A percentile compares a stretch with the other conserved stretches of the same genome.
Conservation (phyloP, 257 asterid genomes). For the Przewalskia tangutica region DNA sequence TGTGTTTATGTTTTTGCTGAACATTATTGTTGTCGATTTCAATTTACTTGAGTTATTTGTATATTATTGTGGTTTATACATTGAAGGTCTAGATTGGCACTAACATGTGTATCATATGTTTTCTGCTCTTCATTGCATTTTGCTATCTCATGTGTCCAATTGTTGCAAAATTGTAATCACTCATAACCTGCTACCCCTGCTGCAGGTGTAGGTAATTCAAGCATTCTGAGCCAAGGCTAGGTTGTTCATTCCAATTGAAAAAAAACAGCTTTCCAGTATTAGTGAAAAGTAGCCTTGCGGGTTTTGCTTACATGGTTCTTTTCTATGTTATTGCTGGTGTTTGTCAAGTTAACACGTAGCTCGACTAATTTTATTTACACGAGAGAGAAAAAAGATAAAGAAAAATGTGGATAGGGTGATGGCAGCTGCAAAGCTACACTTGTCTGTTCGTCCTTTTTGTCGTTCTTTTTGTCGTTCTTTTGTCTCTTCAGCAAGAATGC, state of each 20-base stretch:
- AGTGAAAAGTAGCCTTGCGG: neutral
- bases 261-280: neutral
- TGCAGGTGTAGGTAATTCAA: neutral
- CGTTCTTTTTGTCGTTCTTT: conserved; percentile 4
- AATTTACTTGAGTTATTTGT: too few species aligned
- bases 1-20: too few species aligned
- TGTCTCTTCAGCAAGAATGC: conserved; percentile 16
- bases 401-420: neutral
- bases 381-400: neutral
- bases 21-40: too few species aligned
- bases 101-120: neutral
- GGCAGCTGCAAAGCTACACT: conserved; percentile 1
- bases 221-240: neutral
- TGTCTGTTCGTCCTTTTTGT: neutral
- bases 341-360: neutral
- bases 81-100: too few species aligned
- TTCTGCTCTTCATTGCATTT: neutral
- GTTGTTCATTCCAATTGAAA: neutral
- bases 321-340: neutral
- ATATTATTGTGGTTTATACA: too few species aligned
- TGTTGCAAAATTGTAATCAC: neutral
- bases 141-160: neutral
- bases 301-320: neutral
- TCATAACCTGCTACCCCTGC: neutral
- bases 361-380: neutral